Base-by-base conservation (phyloP, 2,329 filamentous ascomycete genomes). In the Pseudocercospora crystallina region DNA sequence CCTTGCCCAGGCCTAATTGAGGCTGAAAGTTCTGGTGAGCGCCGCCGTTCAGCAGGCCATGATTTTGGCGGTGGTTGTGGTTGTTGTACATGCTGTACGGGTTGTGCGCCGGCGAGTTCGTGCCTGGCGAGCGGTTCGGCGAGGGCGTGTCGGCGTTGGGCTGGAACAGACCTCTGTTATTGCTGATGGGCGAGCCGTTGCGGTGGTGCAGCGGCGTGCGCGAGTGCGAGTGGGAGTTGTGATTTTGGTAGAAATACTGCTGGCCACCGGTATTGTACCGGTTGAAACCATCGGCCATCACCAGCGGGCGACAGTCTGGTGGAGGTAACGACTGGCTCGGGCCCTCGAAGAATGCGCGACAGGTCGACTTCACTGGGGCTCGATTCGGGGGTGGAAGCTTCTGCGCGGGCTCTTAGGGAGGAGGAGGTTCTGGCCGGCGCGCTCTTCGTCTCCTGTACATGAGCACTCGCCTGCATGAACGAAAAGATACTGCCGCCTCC, bases 1-100 rank as follows among this genome's bases (percentile, higher is more conserved):
- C 84, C 73, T 89, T 89, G 65, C 85, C 79, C 75, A 90, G 77
- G 7, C 38, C 13, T 72, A 81, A 76, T 51, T 76, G 73, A 66
- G 73, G 72, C 46, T 71, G 70, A 61, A 73, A 78, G 58, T 74
- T 77, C 60, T 80, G 79, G 58, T 82, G 80, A 57, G 76, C 78
- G 26, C 80, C 80, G 63, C 85, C 86, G 73, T 90, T 90, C 71
- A 90, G 80, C 73, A 88, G 84, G 73, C 81, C 81, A 75, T 85
- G 85, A 69, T 89, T 87, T 69, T 83, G 83, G 68, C 87, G 84
- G 50, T 76, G 73, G 53, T 68, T 72, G 67, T 78, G 79, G 71
- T 88, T 84, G 66, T 82, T 83, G 77, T 86, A 90, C 87, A 90
- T 90, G 45, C 37, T 82, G 77, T 86, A 90, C 83, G 89, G 89